Evolutionary conservation across 768 basidiomycete genomes (phyloP), one percentile per base, ranked within the genome.

Genomic region (Serendipita indica): DNA sequence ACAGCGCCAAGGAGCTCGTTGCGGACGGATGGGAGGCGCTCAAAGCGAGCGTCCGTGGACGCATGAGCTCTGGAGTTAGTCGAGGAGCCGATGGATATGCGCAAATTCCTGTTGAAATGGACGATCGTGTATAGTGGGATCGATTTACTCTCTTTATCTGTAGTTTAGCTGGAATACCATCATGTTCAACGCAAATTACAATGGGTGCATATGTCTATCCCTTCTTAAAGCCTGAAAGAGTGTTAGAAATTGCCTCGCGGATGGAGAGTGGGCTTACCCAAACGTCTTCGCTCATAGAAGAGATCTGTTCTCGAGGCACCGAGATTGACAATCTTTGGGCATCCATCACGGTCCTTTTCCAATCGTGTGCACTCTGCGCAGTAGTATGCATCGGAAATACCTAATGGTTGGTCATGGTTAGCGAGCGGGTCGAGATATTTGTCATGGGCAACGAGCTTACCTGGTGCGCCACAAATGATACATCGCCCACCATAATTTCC

Each of bases 331-430:
- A 94, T 91, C 79, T 97, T 98, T 5, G 92, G 92, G 74, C 96
- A 99, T 0, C 96, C 96, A 70, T 99, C 96, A 33, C 96, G 76
- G 65, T 97, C 93, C 68, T 98, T 98, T 69, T 99, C 96, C 54
- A 98, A 73, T 54, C 93, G 76, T n/a, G 88, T 91, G 67, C 90
- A 97, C 72, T 94, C 92, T 1, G 94, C 93, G 63, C 96, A 99
- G 67, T 99, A 99, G 71, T 98, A 98, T 2, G 96, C 96, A 69
- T 99, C 96, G 25, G 93, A 97, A 56, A 99, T 96, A 67, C 94
- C 94, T 94, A 58, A n/a, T 20, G 34, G 7, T 33, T 2, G 43
- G 43, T 33, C 27, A 18, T 1, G 2, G 57, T 62, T 25, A 58
- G 33, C 46, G 16, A 28, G 61, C 18, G 18, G n/a, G 2, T 18